Conservation (phyloP, 805 yeast genomes). For the Candida berthetii region DNA sequence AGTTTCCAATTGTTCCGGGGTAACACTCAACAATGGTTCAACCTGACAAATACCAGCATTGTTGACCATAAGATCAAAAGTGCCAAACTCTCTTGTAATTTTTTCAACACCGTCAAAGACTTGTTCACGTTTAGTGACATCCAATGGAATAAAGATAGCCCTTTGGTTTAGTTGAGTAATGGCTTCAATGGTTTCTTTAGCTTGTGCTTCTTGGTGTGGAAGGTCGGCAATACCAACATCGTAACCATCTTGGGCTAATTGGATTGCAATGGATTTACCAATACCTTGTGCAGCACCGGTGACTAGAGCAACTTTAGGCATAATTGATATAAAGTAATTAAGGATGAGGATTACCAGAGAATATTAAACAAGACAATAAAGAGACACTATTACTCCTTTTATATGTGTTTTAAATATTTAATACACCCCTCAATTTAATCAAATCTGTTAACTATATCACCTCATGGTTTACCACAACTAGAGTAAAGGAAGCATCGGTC, state of each 20-base stretch:
- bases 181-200: slow-evolving; percentile 16
- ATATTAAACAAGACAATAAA: too few relatives aligned
- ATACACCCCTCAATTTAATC: too few relatives aligned
- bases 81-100: slow-evolving; percentile 23
- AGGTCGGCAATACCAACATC: slow-evolving; percentile 22
- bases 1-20: slow-evolving; percentile 20
- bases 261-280: slow-evolving; percentile 76
- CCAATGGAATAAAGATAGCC: slow-evolving; percentile 20
- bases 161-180: slow-evolving; percentile 14
- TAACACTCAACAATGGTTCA: slow-evolving; percentile 19
- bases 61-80: slow-evolving; percentile 28
- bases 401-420: too few relatives aligned
- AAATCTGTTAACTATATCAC: too few relatives aligned
- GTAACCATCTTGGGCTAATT: slow-evolving; percentile 73
- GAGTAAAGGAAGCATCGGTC: too few relatives aligned
- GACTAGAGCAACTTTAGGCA: slow-evolving; percentile 46
- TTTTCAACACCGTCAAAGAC: slow-evolving; percentile 20
- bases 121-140: slow-evolving; percentile 18
- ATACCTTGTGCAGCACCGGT: slow-evolving; percentile 92
- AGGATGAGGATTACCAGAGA: too few relatives aligned
- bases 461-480: too few relatives aligned
- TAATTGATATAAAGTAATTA: too few relatives aligned
- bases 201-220: slow-evolving; percentile 15
- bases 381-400: too few relatives aligned
- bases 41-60: slow-evolving; percentile 30